These are phyloP conservation scores for Spencermartinsiella ligniputridi DNA, from an alignment of 1,139 yeast genomes.

Conservation along the genomic window DNA sequence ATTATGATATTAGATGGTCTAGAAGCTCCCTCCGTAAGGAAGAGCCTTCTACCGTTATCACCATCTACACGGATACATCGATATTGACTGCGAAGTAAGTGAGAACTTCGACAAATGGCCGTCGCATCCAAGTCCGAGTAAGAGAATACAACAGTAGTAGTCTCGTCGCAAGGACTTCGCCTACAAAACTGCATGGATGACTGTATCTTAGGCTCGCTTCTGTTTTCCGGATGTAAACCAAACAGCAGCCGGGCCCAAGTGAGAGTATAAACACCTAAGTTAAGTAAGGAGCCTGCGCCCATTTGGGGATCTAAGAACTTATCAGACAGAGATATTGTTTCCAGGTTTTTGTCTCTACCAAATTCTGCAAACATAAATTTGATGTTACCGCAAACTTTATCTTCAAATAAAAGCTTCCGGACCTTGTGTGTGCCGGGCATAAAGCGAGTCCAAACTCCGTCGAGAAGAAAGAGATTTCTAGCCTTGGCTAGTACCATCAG, in stretches of 20 bases:
- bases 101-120: conserved; percentile 29
- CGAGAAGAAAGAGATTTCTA: conserved; percentile 51
- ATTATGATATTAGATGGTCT: background rate
- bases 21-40: conserved; percentile 5
- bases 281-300: conserved; percentile 60
- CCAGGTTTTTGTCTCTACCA: conserved; percentile 35
- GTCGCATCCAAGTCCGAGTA: conserved; percentile 29
- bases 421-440: conserved; percentile 47
- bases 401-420: conserved; percentile 40
- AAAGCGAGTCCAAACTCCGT: conserved; percentile 62
- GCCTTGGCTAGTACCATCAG: conserved; percentile 44
- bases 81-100: conserved; percentile 14
- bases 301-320: conserved; percentile 37
- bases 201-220: conserved; percentile 18
- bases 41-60: conserved; percentile 6
- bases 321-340: conserved; percentile 21
- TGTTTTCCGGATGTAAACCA: conserved; percentile 30
- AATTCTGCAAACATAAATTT: conserved; percentile 43
- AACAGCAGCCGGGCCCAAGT: conserved; percentile 39
- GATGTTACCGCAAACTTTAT: conserved; percentile 46
- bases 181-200: conserved; percentile 21
- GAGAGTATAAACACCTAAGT: conserved; percentile 54
- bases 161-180: conserved; percentile 29
- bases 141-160: conserved; percentile 25
- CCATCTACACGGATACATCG: conserved; percentile 6